Base-by-base conservation (phyloP, 371 early-diverging fungal species). In the Blakeslea trispora region DNA sequence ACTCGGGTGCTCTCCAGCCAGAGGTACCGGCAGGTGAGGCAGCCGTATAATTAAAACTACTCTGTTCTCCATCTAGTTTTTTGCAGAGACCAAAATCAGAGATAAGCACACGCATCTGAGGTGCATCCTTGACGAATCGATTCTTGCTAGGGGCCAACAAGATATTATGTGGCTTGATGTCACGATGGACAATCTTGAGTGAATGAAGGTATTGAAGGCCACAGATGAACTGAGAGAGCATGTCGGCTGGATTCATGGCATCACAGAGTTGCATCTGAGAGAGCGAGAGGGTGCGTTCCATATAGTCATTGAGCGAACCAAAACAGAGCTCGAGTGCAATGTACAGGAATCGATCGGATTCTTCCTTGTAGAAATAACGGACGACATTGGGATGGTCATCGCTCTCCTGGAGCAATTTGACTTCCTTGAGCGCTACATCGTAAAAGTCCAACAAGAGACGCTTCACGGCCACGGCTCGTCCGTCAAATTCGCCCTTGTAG, bases 51-150 rank as follows among this genome's bases (percentile, higher is more conserved):
- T 94, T 89, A 70, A 98, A 97, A 37, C 93, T 91, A 47, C 91
- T 93, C 60, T 97, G 95, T 52, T 93, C 95, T 34, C 90, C 92
- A 50, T 92, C 93, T 17, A 99, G 79, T 49, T 92, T 90, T 63
- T 97, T 95, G 55, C 96, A 95, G 40, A 99, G 83, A 17, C 99
- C 99, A 82, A 99, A 97, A 71, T 99, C 99, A 35, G 96, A 94
- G 13, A 99, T 92, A 53, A 98, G 71, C 0, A 94, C 83, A 14
- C 96, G 84, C 51, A 90, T 39, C 9, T 46, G 39, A 21, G 71
- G 40, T 15, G 57, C 31, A 24, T 68, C 59, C 23, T 63, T 56
- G 5, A 44, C 28, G n/a, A 52, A 50, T 14, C 67, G 44, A 50
- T 72, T 19, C 48, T 74, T 83, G 21, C 81, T 80, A 6, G 85